Conservation (phyloP, 1,284 basidiomycete species). For the Tylopilus orsonianus region DNA sequence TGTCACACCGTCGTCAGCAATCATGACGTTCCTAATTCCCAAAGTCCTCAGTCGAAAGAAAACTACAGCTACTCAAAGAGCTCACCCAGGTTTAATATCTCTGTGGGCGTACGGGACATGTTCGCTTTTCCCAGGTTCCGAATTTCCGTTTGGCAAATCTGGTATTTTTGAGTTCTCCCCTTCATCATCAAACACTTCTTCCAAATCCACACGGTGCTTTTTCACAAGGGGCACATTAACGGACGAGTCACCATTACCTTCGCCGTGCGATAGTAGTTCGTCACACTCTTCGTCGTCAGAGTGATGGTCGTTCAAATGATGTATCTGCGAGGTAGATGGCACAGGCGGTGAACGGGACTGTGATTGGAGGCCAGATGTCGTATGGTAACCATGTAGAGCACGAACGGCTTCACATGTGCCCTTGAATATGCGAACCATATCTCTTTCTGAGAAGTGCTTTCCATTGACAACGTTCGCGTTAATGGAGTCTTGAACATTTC, state of each 20-base stretch:
- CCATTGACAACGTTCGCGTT: conserved; percentile 84
- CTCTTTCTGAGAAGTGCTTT: conserved; percentile 82
- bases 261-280: conserved; percentile 67
- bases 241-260: conserved; percentile 55
- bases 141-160: conserved; percentile 33
- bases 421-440: conserved; percentile 87
- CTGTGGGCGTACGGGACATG: conserved; percentile 92
- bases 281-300: conserved; percentile 47
- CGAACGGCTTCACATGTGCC: conserved; percentile 92
- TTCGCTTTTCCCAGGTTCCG: conserved; percentile 45
- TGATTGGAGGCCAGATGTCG: conserved; percentile 40
- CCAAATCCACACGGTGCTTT: conserved; percentile 48
- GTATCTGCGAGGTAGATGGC: conserved; percentile 27
- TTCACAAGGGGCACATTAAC: conserved; percentile 50
- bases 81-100: conserved; percentile 94
- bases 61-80: background rate
- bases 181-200: conserved; percentile 74
- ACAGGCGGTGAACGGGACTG: conserved; percentile 28
- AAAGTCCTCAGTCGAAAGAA: conserved; percentile 7
- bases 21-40: conserved; percentile 84
- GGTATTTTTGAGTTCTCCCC: conserved; percentile 54
- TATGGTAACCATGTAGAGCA: conserved; percentile 88
- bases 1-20: conserved; percentile 82
- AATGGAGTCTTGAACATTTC: conserved; percentile 95
- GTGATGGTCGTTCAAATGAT: conserved; percentile 25